phyloP scores from a whole-genome alignment of 106 monocot species.

The Triglochin maritima region DNA sequence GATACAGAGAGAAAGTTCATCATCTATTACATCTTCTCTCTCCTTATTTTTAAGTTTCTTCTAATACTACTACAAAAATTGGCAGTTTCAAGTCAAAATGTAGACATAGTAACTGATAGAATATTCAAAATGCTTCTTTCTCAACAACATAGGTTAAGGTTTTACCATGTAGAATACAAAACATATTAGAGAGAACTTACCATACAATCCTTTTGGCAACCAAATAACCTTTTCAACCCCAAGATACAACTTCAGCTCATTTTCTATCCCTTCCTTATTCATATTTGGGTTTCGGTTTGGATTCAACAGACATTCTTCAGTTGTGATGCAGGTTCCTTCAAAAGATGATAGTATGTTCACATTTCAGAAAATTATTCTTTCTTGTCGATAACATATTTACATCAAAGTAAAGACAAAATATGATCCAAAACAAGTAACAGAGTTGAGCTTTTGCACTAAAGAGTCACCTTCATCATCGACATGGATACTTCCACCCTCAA shows the following conservation, averaged over 20 bases:
- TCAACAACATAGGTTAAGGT: too few relatives aligned
- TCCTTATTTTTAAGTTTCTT: too few relatives aligned
- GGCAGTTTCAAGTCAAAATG: too few relatives aligned
- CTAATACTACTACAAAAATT: too few relatives aligned
- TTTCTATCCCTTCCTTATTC: slow-evolving; percentile 82
- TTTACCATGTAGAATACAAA: too few relatives aligned
- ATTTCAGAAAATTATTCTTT: neutral
- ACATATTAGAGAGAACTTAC: slow-evolving; percentile 24
- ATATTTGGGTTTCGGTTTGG: slow-evolving; percentile 86
- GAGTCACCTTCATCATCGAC: slow-evolving; percentile 87
- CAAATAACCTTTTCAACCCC: slow-evolving; percentile 87
- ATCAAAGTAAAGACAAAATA: neutral
- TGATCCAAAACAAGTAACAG: neutral
- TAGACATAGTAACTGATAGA: too few relatives aligned
- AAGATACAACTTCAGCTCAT: slow-evolving; percentile 69
- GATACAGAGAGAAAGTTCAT: too few relatives aligned
- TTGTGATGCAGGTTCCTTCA: slow-evolving; percentile 92
- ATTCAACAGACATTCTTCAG: slow-evolving; percentile 90
- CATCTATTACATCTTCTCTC: too few relatives aligned
- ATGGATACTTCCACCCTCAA: slow-evolving; percentile 98
- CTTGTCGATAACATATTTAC: neutral
- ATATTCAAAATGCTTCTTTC: too few relatives aligned
- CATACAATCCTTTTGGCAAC: slow-evolving; percentile 81
- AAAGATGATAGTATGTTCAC: neutral
- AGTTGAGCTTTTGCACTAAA: neutral